These are phyloP conservation scores for Pyrenophora seminiperda DNA, from an alignment of 2,329 filamentous ascomycete species.

Conservation along the genomic window DNA sequence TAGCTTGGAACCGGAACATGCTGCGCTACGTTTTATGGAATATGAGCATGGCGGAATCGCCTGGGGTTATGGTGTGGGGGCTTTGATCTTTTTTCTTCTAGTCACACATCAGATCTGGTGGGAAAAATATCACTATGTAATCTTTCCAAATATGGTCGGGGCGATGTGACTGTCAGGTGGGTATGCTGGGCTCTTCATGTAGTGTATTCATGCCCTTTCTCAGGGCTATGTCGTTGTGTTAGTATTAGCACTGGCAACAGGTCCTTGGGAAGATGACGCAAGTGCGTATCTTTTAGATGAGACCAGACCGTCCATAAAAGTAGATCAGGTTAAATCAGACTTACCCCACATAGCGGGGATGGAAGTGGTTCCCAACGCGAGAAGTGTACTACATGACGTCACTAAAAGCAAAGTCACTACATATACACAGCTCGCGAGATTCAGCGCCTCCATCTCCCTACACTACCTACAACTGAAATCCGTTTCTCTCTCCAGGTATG, in stretches of 20 bases:
- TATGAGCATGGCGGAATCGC: slow-evolving; percentile 30
- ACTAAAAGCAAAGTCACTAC: slow-evolving; percentile 16
- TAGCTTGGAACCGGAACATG: slow-evolving; percentile 23
- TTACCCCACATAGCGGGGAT: slow-evolving; percentile 20
- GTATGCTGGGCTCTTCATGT: background rate
- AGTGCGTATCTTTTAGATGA: slow-evolving; percentile 7
- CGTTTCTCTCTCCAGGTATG: slow-evolving; percentile 18
- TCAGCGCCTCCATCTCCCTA: slow-evolving; percentile 5
- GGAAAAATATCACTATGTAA: slow-evolving; percentile 25
- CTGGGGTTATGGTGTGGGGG: slow-evolving; percentile 21
- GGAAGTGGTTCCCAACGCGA: slow-evolving; percentile 12
- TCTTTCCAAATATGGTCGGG: slow-evolving; percentile 10
- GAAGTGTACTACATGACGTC: slow-evolving; percentile 21
- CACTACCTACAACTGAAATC: slow-evolving; percentile 6
- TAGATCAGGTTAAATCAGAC: slow-evolving; percentile 3
- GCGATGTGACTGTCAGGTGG: background rate
- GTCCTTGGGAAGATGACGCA: slow-evolving; percentile 15
- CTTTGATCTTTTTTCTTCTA: slow-evolving; percentile 22
- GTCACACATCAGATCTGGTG: slow-evolving; percentile 25
- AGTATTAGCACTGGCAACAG: slow-evolving; percentile 2
- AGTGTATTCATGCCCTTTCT: slow-evolving; percentile 5
- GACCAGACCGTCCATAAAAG: slow-evolving; percentile 7
- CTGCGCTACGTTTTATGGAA: slow-evolving; percentile 21
- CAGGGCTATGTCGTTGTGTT: background rate
- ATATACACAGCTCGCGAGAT: slow-evolving; percentile 16